Base-by-base conservation (phyloP, 2,329 filamentous ascomycete species). In the Myotisia sp. region DNA sequence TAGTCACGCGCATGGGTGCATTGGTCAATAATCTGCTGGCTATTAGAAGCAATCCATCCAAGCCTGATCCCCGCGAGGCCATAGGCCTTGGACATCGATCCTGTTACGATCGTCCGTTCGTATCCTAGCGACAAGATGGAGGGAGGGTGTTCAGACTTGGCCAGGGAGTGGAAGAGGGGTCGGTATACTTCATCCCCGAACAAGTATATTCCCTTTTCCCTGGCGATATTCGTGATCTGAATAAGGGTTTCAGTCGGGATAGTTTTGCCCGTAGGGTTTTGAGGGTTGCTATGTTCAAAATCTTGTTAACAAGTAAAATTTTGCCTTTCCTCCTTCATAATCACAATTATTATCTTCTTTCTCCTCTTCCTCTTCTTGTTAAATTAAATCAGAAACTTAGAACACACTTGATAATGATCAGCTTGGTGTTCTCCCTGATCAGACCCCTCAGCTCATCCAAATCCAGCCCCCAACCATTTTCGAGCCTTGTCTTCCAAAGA, bases 81-180 rank as follows among this genome's bases (percentile, higher is more conserved):
- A 56, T 84, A 93, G 0, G 82, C 79, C 58, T 92, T 92, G 18
- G 79, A 87, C 63, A 90, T 73, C 12, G 80, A 86, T 10, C 84
- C 78, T 0, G 81, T 90, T 9, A 73, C 72, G 20, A 92, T 66
- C 13, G 71, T 68, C 37, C 74, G 77, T 3, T 69, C 59, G 55
- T 92, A 90, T 28, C 74, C 76, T 29, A 90, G 61, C 0, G 79
- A 73, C 1, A 85, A 63, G 8, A 77, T 65, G 0, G 81, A 84
- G 0, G 79, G 76, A 1, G 71, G 79, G 37, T 69, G 68, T 17
- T 67, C 65, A 2, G 3, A 22, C 20, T 56, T 45, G 37, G 70
- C 64, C 19, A 70, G 70, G 34, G 70, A 69, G 54, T 92, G 82
- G 62, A 85, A 92, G 2, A 92, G 63, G 0, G 84, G 85, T 1